Percentiles rank a stretch among this genome's conserved stretches.
phyloP scores from a whole-genome alignment of 257 asterid genomes.

The Ilex asprella region DNA sequence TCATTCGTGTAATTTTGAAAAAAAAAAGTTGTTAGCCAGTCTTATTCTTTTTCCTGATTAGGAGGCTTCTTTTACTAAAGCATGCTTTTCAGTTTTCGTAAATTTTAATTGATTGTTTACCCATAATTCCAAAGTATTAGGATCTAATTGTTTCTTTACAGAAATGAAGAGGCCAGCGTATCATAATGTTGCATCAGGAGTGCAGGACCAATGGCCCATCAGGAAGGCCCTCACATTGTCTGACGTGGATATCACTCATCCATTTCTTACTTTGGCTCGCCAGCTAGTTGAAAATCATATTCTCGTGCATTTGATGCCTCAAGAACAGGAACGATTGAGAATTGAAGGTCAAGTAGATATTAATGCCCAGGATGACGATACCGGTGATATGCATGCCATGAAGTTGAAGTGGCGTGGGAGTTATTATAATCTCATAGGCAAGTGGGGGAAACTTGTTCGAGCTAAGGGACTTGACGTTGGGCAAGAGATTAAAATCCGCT shows the following conservation, averaged over 20 bases:
- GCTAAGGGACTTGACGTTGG: conserved; percentile 54
- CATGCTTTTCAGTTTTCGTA: too few relatives aligned
- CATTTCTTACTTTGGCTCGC: conserved; percentile 47
- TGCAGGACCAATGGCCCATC: conserved; percentile 49
- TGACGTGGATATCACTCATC: conserved; percentile 54
- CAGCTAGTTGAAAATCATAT: conserved; percentile 51
- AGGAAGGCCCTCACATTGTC: conserved; percentile 49
- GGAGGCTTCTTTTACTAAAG: too few relatives aligned
- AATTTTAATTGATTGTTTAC: too few relatives aligned
- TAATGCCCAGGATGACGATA: conserved; percentile 49
- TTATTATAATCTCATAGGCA: conserved; percentile 44
- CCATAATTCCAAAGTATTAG: neutral
- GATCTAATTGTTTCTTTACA: conserved; percentile 4
- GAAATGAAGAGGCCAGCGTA: conserved; percentile 43
- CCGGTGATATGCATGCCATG: conserved; percentile 39
- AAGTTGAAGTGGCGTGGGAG: conserved; percentile 57
- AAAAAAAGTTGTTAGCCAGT: too few relatives aligned
- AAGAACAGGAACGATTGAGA: conserved; percentile 36
- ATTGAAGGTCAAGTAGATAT: conserved; percentile 42
- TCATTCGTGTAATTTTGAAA: too few relatives aligned
- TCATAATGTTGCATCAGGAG: conserved; percentile 28
- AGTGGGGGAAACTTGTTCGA: conserved; percentile 55
- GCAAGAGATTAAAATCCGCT: conserved; percentile 45
- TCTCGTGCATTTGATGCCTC: conserved; percentile 35
- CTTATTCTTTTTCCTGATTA: too few relatives aligned